Percentiles rank a stretch among this genome's conserved stretches.
phyloP scores from a whole-genome alignment of 768 basidiomycete species.

The Trametes meyenii region DNA sequence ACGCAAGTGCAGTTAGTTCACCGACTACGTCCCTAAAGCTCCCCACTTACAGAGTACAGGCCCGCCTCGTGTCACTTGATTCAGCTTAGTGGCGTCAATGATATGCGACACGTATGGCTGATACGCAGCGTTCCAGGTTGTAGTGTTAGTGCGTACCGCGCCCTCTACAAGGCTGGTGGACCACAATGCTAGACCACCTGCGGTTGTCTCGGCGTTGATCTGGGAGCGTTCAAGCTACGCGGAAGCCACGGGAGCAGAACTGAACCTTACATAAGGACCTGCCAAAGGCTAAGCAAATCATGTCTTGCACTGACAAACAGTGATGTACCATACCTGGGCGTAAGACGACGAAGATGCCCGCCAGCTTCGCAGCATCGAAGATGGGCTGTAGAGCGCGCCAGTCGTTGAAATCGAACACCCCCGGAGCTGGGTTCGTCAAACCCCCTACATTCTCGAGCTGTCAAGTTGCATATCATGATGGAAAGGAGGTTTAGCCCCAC shows the following conservation, averaged over 20 bases:
- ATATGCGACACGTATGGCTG: slow-evolving; percentile 69
- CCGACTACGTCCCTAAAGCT: not conserved
- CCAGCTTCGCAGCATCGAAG: slow-evolving; percentile 71
- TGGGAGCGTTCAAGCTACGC: slow-evolving; percentile 35
- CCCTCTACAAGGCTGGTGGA: slow-evolving; percentile 68
- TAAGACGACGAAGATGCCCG: slow-evolving; percentile 78
- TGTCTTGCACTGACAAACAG: no score
- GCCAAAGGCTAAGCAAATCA: not conserved
- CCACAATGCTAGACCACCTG: slow-evolving; percentile 75
- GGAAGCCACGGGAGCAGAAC: no score
- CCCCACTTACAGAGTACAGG: slow-evolving; percentile 65
- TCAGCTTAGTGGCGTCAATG: slow-evolving; percentile 56
- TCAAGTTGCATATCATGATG: not conserved
- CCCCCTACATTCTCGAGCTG: slow-evolving; percentile 41
- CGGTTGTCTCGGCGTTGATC: slow-evolving; percentile 83
- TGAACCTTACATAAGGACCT: slow-evolving; percentile 34
- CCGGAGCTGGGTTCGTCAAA: slow-evolving; percentile 72
- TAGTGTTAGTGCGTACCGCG: slow-evolving; percentile 67
- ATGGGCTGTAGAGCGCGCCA: slow-evolving; percentile 72
- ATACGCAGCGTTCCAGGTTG: slow-evolving; percentile 74
- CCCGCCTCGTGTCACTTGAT: slow-evolving; percentile 76
- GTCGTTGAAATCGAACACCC: slow-evolving; percentile 70
- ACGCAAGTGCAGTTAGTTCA: not conserved
- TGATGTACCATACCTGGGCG: slow-evolving; percentile 59
- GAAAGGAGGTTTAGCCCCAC: slow-evolving; percentile 31